Percentiles rank a stretch among this genome's conserved stretches.
These are phyloP conservation scores for Solanum habrochaites DNA, from an alignment of 257 asterid genomes.

Conservation along the genomic window DNA sequence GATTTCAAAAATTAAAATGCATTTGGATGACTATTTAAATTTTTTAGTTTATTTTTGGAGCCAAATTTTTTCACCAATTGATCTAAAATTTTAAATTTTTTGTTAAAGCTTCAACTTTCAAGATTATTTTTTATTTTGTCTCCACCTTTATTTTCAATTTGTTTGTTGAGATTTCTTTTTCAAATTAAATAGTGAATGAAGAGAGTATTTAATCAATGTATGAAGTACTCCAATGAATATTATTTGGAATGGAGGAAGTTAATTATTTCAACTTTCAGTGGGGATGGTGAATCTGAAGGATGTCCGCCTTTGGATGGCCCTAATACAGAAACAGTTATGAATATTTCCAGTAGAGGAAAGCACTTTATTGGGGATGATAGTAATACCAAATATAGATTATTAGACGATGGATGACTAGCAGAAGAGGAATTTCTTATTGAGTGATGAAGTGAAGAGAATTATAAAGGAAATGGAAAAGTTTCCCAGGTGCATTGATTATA, in stretches of 20 bases:
- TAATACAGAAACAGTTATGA: background rate
- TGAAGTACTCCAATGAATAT: background rate
- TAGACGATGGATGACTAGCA: background rate
- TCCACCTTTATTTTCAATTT: too few relatives aligned
- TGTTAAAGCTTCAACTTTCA: too few relatives aligned
- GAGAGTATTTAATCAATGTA: too few relatives aligned
- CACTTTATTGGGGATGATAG: background rate
- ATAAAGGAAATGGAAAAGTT: background rate
- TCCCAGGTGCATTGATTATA: background rate
- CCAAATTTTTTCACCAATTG: too few relatives aligned
- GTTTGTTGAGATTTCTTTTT: too few relatives aligned
- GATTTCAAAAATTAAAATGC: too few relatives aligned
- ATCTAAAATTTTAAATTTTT: too few relatives aligned
- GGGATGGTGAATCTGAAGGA: background rate
- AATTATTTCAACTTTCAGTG: background rate
- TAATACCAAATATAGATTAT: background rate
- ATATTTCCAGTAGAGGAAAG: background rate
- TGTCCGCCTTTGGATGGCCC: background rate
- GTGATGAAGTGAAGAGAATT: background rate
- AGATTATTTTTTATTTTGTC: too few relatives aligned
- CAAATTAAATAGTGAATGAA: too few relatives aligned
- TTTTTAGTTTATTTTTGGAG: too few relatives aligned
- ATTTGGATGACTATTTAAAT: too few relatives aligned
- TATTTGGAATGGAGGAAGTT: background rate
- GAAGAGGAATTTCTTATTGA: background rate